Conservation (phyloP, 164 flowering plant species). For the Macadamia integrifolia region DNA sequence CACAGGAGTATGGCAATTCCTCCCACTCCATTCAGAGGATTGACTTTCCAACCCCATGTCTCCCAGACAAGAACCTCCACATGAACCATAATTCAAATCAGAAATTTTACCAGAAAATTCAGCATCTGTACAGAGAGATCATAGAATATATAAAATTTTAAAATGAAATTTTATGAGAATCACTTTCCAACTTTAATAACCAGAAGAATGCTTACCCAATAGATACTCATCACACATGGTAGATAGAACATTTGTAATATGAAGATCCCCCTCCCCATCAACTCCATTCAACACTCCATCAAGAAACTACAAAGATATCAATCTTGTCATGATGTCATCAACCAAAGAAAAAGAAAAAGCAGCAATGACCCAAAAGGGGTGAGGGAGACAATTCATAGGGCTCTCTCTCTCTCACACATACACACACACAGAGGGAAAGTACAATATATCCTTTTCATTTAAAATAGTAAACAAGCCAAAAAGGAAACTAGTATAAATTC, state of each 20-base stretch:
- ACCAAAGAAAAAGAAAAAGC: background rate
- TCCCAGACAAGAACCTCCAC: slow-evolving; percentile 22
- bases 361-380: no score
- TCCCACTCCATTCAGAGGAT: slow-evolving; percentile 31
- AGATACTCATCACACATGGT: slow-evolving; percentile 50
- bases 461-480: no score
- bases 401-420: no score
- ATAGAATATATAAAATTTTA: background rate
- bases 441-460: no score
- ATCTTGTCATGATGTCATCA: slow-evolving; percentile 6
- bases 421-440: no score
- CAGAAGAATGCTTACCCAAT: slow-evolving; percentile 33
- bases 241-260: slow-evolving; percentile 34
- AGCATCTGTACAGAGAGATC: slow-evolving; percentile 29
- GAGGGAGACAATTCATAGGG: no score
- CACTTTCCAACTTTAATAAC: background rate
- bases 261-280: slow-evolving; percentile 36
- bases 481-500: no score
- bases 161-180: background rate
- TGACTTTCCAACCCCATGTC: slow-evolving; percentile 36
- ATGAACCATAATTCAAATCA: slow-evolving; percentile 27
- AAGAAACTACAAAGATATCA: slow-evolving; percentile 32
- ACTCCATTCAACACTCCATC: slow-evolving; percentile 43
- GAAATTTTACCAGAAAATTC: slow-evolving; percentile 36
- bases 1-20: slow-evolving; percentile 27